phyloP scores from a whole-genome alignment of 208 protist genomes.

The Vickermania ingenoplastis region DNA sequence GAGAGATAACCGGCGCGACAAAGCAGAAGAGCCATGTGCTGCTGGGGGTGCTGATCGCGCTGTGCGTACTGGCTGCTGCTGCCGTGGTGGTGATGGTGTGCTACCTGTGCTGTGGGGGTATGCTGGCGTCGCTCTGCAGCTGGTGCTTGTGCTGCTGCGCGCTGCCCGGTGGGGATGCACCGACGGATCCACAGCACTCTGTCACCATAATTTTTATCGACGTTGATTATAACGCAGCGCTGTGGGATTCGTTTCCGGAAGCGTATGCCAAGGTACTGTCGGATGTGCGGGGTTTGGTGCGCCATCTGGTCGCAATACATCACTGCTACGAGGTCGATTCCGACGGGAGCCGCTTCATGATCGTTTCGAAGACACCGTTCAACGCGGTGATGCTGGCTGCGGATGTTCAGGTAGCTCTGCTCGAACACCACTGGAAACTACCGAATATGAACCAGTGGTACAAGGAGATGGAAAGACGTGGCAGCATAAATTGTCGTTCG shows the following conservation, averaged over 20 bases:
- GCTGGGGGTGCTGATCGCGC: too few relatives aligned
- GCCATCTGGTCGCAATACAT: slow-evolving; percentile 44
- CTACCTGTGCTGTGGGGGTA: too few relatives aligned
- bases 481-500: slow-evolving; percentile 9
- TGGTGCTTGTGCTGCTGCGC: too few relatives aligned
- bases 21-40: too few relatives aligned
- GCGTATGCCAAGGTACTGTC: slow-evolving; percentile 51
- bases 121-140: too few relatives aligned
- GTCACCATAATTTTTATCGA: slow-evolving; percentile 71
- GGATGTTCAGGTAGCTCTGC: slow-evolving; percentile 43
- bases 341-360: slow-evolving; percentile 79
- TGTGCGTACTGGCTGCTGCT: too few relatives aligned
- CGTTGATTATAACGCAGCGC: slow-evolving; percentile 65
- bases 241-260: slow-evolving; percentile 54
- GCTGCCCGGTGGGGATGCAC: too few relatives aligned
- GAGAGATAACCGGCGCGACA: too few relatives aligned
- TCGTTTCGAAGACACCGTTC: slow-evolving; percentile 39
- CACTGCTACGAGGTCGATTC: slow-evolving; percentile 81
- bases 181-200: slow-evolving; percentile 21
- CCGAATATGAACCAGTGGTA: too few relatives aligned
- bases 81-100: too few relatives aligned
- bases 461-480: slow-evolving; percentile 25
- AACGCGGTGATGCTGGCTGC: slow-evolving; percentile 29
- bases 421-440: slow-evolving; percentile 51
- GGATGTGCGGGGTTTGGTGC: slow-evolving; percentile 55